These are phyloP conservation scores for Cystobasidiaceae sp. DNA, from an alignment of 1,284 basidiomycete species.

Conservation along the genomic window DNA sequence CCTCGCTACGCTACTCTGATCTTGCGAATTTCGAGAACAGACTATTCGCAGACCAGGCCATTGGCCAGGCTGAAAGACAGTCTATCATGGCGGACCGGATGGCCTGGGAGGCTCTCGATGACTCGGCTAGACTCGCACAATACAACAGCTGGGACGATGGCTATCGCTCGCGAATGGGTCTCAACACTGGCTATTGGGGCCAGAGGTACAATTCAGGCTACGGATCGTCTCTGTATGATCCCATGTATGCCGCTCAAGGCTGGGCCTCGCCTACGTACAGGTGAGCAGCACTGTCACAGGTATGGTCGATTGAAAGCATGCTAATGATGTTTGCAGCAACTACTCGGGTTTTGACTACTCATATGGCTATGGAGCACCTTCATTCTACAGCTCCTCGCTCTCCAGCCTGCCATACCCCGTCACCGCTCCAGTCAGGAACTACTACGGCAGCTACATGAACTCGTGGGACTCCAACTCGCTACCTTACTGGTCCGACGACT, in stretches of 20 bases:
- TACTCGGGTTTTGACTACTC: slow-evolving; percentile 13
- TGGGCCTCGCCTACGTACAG: background rate
- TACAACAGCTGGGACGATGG: slow-evolving; percentile 20
- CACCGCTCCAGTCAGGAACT: slow-evolving; percentile 1
- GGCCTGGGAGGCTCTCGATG: slow-evolving; percentile 24
- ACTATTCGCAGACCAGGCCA: slow-evolving; percentile 17
- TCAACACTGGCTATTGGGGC: slow-evolving; percentile 23
- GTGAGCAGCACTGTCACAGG: background rate
- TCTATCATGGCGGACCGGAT: slow-evolving; percentile 6
- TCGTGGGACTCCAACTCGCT: background rate
- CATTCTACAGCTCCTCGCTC: slow-evolving; percentile 4
- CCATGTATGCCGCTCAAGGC: slow-evolving; percentile 22
- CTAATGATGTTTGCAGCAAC: background rate
- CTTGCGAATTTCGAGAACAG: slow-evolving; percentile 26
- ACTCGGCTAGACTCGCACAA: slow-evolving; percentile 2
- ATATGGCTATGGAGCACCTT: slow-evolving; percentile 22
- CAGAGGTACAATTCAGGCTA: background rate
- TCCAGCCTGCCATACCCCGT: background rate
- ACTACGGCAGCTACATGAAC: background rate
- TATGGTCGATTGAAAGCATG: background rate
- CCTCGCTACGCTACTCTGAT: slow-evolving; percentile 14
- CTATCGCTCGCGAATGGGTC: slow-evolving; percentile 7
- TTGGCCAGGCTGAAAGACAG: slow-evolving; percentile 3
- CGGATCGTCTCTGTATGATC: slow-evolving; percentile 14
- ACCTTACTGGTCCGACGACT: slow-evolving; percentile 22